Evolutionary conservation across 306 rosid species (phyloP).

Genomic region (Vigna hirtella): DNA sequence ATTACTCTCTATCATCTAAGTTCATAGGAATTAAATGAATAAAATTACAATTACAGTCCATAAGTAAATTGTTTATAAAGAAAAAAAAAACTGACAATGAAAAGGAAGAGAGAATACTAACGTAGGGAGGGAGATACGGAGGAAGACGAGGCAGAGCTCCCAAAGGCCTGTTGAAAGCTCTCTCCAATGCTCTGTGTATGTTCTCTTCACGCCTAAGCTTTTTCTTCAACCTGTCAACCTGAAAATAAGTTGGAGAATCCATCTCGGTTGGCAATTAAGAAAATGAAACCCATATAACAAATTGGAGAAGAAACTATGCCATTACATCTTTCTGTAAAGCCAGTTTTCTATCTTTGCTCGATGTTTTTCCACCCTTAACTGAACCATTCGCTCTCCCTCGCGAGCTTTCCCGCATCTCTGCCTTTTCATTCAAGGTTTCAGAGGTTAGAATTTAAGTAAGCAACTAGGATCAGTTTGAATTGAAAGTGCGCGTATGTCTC

Average conservation of each 20-base stretch:
- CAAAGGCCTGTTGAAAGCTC: constrained; percentile 91
- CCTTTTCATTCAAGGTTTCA: constrained; percentile 57
- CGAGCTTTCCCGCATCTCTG: constrained; percentile 64
- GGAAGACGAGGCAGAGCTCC: constrained; percentile 98
- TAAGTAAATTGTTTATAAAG: neutral
- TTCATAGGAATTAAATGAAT: neutral
- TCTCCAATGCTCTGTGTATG: constrained; percentile 78
- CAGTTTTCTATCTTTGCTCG: constrained; percentile 63
- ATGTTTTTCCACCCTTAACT: constrained; percentile 51
- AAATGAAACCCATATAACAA: constrained; percentile 23
- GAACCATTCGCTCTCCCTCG: constrained; percentile 44
- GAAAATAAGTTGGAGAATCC: constrained; percentile 29
- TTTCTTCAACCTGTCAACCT: constrained; percentile 97
- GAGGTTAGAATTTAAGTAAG: constrained; percentile 48
- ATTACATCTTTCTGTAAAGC: constrained; percentile 87
- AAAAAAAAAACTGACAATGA: neutral
- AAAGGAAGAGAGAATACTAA: constrained; percentile 51
- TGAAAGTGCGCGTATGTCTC: constrained; percentile 18
- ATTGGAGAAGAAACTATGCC: constrained; percentile 1
- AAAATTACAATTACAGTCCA: neutral
- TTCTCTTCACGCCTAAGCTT: constrained; percentile 90
- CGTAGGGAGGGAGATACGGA: constrained; percentile 85
- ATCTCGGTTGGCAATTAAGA: constrained; percentile 26
- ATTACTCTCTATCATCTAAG: too few relatives aligned
- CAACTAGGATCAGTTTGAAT: constrained; percentile 6